These are phyloP conservation scores for Vararia minispora DNA, from an alignment of 768 basidiomycete genomes.

Conservation along the genomic window DNA sequence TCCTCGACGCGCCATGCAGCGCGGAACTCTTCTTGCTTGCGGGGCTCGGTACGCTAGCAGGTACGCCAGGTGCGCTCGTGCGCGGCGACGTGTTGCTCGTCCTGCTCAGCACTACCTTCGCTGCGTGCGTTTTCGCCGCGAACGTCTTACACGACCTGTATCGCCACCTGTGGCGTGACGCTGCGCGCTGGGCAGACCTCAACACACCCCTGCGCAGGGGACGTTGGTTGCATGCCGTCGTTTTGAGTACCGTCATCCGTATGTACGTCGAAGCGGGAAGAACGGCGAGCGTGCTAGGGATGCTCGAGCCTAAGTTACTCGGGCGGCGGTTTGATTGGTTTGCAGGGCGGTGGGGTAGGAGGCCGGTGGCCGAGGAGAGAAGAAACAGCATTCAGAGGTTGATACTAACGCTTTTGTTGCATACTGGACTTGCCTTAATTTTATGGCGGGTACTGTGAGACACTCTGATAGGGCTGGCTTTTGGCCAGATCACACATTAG, in stretches of 20 bases:
- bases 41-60: no score
- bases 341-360: conserved; percentile 26
- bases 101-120: no score
- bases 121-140: conserved; percentile 8
- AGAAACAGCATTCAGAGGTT: conserved; percentile 27
- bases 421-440: no score
- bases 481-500: no score
- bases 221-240: conserved; percentile 31
- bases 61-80: no score
- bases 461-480: no score
- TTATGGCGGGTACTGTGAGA: no score
- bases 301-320: conserved; percentile 28
- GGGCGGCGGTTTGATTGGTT: conserved; percentile 49
- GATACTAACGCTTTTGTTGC: no score
- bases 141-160: conserved; percentile 40
- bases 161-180: conserved; percentile 34
- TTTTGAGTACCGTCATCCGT: conserved; percentile 40
- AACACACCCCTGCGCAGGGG: conserved; percentile 24
- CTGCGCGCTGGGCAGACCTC: conserved; percentile 21
- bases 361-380: conserved; percentile 33
- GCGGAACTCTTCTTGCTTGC: conserved; percentile 32
- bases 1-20: conserved; percentile 38
- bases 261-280: conserved; percentile 41
- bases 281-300: conserved; percentile 29
- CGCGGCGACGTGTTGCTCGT: no score